Evolutionary conservation across 2,329 filamentous ascomycete species (phyloP), one percentile per base, ranked within the genome.

Genomic region (Setomelanomma holmii): DNA sequence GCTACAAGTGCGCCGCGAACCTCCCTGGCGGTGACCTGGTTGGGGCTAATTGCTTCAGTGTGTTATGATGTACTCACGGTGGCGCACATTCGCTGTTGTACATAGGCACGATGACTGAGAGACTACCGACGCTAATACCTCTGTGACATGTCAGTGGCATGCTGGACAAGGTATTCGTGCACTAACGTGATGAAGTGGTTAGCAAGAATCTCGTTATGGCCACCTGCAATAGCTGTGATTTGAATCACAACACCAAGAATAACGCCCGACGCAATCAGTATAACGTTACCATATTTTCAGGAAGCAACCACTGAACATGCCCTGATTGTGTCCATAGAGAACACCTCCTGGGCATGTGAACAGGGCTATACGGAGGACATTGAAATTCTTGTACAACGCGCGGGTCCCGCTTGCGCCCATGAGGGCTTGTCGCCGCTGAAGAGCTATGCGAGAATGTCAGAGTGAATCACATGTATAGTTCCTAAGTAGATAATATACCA

Each of bases 191-290:
- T 79, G 67, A 91, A 91, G 12, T 89, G 82, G 3, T 89, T 89
- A 27, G 81, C 89, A 1, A 91, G 78, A 58, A 91, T 90, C 4
- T 81, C 79, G 39, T 83, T 78, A 55, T 82, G 80, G 0, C 85
- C 85, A 3, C 74, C 82, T 8, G 75, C 69, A 40, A 86, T 80
- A 0, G 88, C 84, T 1, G 84, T 86, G 1, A 83, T 80, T 71
- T 91, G 89, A 3, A 91, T 76, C 6, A 90, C 71, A 10, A 90
- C 87, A 30, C 89, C 89, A 1, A 92, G 71, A 92, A 91, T 19
- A 91, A 8, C 81, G 10, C 75, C 69, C 1, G 84, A 84, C 10
- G 87, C 87, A 27, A 90, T 80, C 14, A 91, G 73, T 49, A 91
- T 30, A n/a, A n/a, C n/a, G n/a, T n/a, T 86, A 5, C 84, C 83